These are phyloP conservation scores for Pleurotus citrinopileatus DNA, from an alignment of 768 basidiomycete genomes.

Conservation along the genomic window DNA sequence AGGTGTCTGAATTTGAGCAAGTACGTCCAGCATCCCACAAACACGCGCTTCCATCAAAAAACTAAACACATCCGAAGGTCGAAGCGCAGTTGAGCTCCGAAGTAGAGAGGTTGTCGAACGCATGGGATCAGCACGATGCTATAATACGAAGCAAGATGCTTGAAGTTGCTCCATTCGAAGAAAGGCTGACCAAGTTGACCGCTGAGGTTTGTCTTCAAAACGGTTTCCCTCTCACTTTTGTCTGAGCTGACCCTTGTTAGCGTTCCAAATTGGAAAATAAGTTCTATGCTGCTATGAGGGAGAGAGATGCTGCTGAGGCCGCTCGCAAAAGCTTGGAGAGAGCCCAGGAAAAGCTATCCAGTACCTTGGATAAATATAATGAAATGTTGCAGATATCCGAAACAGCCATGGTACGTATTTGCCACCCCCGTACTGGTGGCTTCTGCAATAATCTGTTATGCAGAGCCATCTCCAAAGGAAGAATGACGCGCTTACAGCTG, in stretches of 20 bases:
- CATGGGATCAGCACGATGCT: conserved; percentile 82
- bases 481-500: conserved; percentile 23
- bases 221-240: no score
- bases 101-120: conserved; percentile 78
- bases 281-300: conserved; percentile 86
- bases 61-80: conserved; percentile 36
- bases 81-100: conserved; percentile 80
- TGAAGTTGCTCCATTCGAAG: conserved; percentile 73
- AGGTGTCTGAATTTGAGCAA: conserved; percentile 62
- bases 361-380: conserved; percentile 52
- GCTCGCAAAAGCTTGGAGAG: conserved; percentile 67
- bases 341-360: conserved; percentile 42
- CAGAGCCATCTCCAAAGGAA: conserved; percentile 20
- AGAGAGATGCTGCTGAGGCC: conserved; percentile 77
- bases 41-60: background rate
- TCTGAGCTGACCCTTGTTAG: no score
- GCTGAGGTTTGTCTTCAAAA: conserved; percentile 66
- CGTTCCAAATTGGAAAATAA: conserved; percentile 97
- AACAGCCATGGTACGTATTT: background rate
- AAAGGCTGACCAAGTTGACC: conserved; percentile 57
- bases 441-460: background rate
- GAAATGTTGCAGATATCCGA: background rate
- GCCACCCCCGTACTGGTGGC: background rate
- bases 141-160: conserved; percentile 85
- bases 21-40: conserved; percentile 35